phyloP scores from a whole-genome alignment of 768 basidiomycete species.

The Leccinum pellstonianum region DNA sequence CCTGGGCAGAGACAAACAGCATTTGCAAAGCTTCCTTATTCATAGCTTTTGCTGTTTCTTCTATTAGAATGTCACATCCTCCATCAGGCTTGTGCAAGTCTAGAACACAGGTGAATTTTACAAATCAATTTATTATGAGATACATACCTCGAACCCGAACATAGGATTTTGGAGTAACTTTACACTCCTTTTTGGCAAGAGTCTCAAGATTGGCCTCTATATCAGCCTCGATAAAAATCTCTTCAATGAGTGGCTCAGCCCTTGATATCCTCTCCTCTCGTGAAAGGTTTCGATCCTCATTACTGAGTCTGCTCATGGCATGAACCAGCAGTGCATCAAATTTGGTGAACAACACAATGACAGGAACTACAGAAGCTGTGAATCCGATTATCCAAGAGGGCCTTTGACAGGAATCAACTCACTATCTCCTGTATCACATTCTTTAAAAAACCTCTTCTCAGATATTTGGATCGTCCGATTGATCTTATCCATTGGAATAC shows the following conservation, averaged over 20 bases:
- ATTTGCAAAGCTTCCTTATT: neutral
- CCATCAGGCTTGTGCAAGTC: neutral
- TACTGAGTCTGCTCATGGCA: neutral
- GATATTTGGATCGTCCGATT: neutral
- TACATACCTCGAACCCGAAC: neutral
- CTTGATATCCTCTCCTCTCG: neutral
- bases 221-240: neutral
- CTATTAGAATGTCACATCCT: neutral
- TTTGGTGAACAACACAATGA: constrained; percentile 11
- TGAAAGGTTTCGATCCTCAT: neutral
- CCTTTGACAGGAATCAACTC: neutral
- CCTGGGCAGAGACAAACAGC: constrained; percentile 8
- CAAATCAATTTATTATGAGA: neutral
- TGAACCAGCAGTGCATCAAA: constrained; percentile 5
- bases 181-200: neutral
- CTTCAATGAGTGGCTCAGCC: neutral
- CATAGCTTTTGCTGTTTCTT: neutral
- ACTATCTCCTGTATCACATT: neutral
- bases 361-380: neutral
- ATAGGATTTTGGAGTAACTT: neutral
- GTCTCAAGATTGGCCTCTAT: neutral
- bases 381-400: neutral
- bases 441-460: neutral
- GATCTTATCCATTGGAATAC: neutral
- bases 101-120: neutral